Evolutionary conservation across 2,329 filamentous ascomycete species (phyloP), one percentile per base, ranked within the genome.

Genomic region (Elsinoe necatrix): DNA sequence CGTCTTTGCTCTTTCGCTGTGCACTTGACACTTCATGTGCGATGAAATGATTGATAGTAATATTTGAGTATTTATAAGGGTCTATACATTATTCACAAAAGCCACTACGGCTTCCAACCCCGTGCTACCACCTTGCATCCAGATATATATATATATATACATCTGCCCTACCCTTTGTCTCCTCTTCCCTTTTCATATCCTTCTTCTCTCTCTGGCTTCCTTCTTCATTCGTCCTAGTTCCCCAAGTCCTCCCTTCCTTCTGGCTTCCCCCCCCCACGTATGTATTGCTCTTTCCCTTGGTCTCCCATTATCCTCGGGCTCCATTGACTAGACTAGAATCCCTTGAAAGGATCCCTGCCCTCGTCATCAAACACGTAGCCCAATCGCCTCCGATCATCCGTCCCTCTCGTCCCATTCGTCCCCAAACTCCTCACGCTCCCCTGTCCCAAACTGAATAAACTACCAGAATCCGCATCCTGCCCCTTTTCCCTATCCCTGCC

Each of bases 291-390:
- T n/a, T n/a, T n/a, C n/a, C n/a, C n/a, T n/a, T n/a, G n/a, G n/a
- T n/a, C n/a, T n/a, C n/a, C n/a, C n/a, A n/a, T n/a, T n/a, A n/a
- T 12, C 4, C 20, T 25, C 43, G 27, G 9, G 12, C 4, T 50
- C 45, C 1, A 35, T 6, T 39, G n/a, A 25, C 58, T 62, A 69
- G 23, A 23, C 58, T 62, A 69, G 59, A 69, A 69, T 14, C 67
- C 67, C 57, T 63, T 65, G 60, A 71, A 71, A 18, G 68, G 68
- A 61, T 70, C 68, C 61, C 61, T 58, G 16, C 66, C 67, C 14
- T 66, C 62, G 25, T 68, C 68, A 45, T 69, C 68, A 48, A 68
- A 68, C 2, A 68, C 66, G 56, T 66, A 68, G 5, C 68, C 68
- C 16, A 62, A 63, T 27, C 68, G 57, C 34, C 65, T 54, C 58